Base-by-base conservation (phyloP, 2,329 filamentous ascomycete species). In the Talaromyces sp. region DNA sequence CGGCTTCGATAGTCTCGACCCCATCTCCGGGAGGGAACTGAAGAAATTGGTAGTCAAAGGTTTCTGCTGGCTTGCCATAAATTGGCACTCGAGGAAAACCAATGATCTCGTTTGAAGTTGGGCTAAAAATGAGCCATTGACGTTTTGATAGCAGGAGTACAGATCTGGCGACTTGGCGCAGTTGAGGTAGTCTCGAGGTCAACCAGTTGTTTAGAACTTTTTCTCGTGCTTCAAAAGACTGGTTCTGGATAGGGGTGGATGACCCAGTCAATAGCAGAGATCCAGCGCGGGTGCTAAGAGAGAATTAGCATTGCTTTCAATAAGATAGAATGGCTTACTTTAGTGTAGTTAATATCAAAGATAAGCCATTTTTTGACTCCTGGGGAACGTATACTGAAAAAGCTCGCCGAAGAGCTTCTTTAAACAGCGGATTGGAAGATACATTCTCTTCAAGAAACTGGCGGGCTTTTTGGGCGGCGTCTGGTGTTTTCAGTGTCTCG, bases 1-100 rank as follows among this genome's bases (percentile, higher is more conserved):
- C 94, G 0, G 90, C 89, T 62, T 92, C 87, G 45, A 96, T 79
- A 3, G 83, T 82, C 68, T 88, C 86, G 0, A 86, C 81, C 4
- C 81, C 73, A 8, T 80, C 73, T 0, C 82, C 80, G 0, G 85
- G 80, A 1, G 85, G 84, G 22, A 87, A 78, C 66, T 88, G 85
- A 16, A 88, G 72, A 68, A 89, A 89, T 10, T 81, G 76, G 70
- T 84, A 88, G 4, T 83, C 79, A 69, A 81, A 86, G 2, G 82
- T 82, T 64, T 83, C 81, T 3, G 78, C 79, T 0, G 80, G 81
- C 24, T 79, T 79, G 49, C 84, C 83, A 69, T 86, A 81, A 27
- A 84, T 73, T 0, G 86, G 86, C 2, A 84, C 78, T 3, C 81
- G 79, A 0, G 86, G 85, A 54, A 84, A 84, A 0, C 83, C 84